Conservation (phyloP, 2,329 filamentous ascomycete species). For the Clonostachys rosea region DNA sequence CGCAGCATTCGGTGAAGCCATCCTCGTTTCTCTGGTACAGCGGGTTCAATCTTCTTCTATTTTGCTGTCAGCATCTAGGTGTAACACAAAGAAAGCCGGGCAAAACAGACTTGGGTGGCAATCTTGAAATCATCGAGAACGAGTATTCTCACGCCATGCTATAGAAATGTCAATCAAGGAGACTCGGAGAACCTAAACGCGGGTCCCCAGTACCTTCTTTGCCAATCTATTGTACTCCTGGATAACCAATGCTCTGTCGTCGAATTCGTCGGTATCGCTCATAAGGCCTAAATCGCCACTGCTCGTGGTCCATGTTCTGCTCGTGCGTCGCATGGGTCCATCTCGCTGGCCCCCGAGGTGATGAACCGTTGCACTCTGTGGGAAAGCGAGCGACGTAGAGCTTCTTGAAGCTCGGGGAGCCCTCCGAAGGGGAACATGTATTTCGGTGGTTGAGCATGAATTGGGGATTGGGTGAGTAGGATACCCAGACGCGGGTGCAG, state of each 20-base stretch:
- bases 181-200: neutral
- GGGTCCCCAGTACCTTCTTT: slow-evolving; percentile 37
- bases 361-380: slow-evolving; percentile 16
- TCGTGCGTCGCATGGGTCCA: slow-evolving; percentile 27
- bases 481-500: too few species aligned
- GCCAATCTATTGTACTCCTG: slow-evolving; percentile 58
- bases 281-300: slow-evolving; percentile 42
- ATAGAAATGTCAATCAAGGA: neutral
- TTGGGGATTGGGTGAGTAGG: neutral
- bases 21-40: slow-evolving; percentile 20
- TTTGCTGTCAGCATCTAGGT: slow-evolving; percentile 2
- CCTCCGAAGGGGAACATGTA: slow-evolving; percentile 6
- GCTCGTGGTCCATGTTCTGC: slow-evolving; percentile 54
- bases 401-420: slow-evolving; percentile 14
- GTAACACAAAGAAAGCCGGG: neutral
- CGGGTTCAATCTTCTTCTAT: slow-evolving; percentile 9
- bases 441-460: slow-evolving; percentile 5
- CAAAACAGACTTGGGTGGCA: slow-evolving; percentile 16
- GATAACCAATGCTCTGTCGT: slow-evolving; percentile 42
- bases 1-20: slow-evolving; percentile 32
- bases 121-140: slow-evolving; percentile 25
- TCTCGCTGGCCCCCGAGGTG: slow-evolving; percentile 7
- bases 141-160: slow-evolving; percentile 49
- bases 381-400: slow-evolving; percentile 13
- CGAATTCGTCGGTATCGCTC: slow-evolving; percentile 43